A percentile compares a stretch with the other conserved stretches of the same genome.
Evolutionary conservation across 768 basidiomycete species (phyloP).

Genomic region (Xerocomus brunneocitrinus): DNA sequence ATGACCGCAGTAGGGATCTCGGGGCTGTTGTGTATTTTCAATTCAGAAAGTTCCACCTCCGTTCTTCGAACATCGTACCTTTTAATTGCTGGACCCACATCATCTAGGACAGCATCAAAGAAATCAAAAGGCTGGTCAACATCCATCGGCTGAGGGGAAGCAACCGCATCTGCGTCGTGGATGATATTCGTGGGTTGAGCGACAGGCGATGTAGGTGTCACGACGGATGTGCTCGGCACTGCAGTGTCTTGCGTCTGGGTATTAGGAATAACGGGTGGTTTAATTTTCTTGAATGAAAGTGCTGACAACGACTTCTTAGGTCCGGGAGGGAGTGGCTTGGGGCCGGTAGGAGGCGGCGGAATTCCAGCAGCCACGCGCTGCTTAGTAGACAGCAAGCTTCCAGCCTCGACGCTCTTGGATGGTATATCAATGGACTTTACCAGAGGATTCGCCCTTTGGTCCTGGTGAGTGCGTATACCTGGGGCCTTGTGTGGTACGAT

Average conservation of each 20-base stretch:
- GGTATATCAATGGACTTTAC: constrained; percentile 30
- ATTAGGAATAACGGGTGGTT: constrained; percentile 8
- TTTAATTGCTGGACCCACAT: neutral
- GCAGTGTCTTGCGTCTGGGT: constrained; percentile 14
- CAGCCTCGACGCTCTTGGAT: constrained; percentile 20
- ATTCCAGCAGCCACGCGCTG: constrained; percentile 43
- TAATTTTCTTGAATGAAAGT: constrained; percentile 46
- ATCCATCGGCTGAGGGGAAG: constrained; percentile 23
- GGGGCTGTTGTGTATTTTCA: neutral
- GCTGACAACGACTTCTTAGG: constrained; percentile 25
- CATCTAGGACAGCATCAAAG: constrained; percentile 12
- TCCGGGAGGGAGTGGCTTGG: constrained; percentile 31
- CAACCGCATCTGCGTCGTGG: neutral
- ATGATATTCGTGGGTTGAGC: neutral
- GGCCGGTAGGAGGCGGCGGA: constrained; percentile 28
- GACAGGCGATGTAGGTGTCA: constrained; percentile 12
- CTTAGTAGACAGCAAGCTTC: constrained; percentile 46
- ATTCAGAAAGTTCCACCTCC: neutral
- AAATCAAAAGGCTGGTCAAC: constrained; percentile 10
- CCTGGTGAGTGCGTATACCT: constrained; percentile 26
- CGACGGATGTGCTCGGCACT: neutral
- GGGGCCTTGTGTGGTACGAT: constrained; percentile 14
- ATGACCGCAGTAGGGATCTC: constrained; percentile 5
- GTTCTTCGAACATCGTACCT: constrained; percentile 10
- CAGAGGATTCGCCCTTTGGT: constrained; percentile 27